Conservation (phyloP, 192 early-diverging fungal genomes). For the Podila horticola region DNA sequence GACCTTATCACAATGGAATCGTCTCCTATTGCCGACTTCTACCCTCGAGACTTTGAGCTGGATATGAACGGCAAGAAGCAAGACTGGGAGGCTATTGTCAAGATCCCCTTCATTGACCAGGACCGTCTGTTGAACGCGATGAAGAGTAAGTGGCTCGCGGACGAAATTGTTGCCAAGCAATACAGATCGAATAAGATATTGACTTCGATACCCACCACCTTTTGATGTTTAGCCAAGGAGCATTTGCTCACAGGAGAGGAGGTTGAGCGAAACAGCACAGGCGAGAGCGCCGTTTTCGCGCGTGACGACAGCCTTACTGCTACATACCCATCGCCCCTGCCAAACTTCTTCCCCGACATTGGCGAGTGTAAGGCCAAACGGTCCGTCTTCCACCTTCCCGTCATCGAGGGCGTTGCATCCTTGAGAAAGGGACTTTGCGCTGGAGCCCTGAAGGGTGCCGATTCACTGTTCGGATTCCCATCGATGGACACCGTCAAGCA, state of each 20-base stretch:
- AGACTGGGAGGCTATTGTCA: conserved; percentile 99
- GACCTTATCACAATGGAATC: conserved; percentile 83
- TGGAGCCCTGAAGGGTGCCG: conserved; percentile 70
- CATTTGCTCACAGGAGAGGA: conserved; percentile 69
- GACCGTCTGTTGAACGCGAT: conserved; percentile 86
- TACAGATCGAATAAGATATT: neutral
- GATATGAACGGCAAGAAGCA: conserved; percentile 95
- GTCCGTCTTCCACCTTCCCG: conserved; percentile 67
- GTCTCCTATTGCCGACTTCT: conserved; percentile 96
- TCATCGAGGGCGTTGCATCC: conserved; percentile 60
- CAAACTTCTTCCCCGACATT: conserved; percentile 77
- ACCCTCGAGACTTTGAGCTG: conserved; percentile 88
- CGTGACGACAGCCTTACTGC: conserved; percentile 54
- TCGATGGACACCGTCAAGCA: conserved; percentile 84
- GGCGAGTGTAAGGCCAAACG: conserved; percentile 52
- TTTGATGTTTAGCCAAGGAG: conserved; percentile 60
- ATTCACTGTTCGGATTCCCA: conserved; percentile 88
- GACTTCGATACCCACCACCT: neutral
- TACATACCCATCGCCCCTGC: conserved; percentile 69
- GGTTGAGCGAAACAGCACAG: conserved; percentile 64
- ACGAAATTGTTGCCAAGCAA: neutral
- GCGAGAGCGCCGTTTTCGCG: conserved; percentile 72
- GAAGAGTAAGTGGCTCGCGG: conserved; percentile 33
- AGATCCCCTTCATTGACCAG: conserved; percentile 96
- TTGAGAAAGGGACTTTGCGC: conserved; percentile 69